Evolutionary conservation across 2,329 filamentous ascomycete genomes (phyloP), one percentile per base, ranked within the genome.

Genomic region (Basipetospora chlamydospora): DNA sequence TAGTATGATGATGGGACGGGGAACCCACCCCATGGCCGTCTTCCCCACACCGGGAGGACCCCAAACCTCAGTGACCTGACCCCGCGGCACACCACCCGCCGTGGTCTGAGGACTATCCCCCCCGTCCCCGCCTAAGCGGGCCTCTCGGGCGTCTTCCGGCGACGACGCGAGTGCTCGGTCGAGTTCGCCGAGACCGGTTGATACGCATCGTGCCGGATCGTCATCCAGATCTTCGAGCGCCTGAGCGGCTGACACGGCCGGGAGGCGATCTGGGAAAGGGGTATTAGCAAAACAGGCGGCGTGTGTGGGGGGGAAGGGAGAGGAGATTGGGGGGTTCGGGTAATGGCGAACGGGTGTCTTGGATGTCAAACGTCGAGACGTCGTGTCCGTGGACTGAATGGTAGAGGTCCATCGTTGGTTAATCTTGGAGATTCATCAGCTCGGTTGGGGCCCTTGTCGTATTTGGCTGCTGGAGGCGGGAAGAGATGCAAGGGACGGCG

Each of bases 21-120:
- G n/a, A n/a, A 59, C 73, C 59, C 64, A 88, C 81, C 78, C 81
- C 46, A 95, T 62, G 10, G 79, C 67, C 4, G 85, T 93, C 64
- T 93, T 95, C 21, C 87, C 88, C 18, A 73, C 73, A 2, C 86
- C 87, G 7, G 84, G 80, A 9, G 87, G 85, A 1, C 88, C 88
- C 70, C 83, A 93, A 34, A 94, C 61, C 56, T 96, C 88, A 3
- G 81, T 82, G 28, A 94, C 67, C 53, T 85, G 81, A 11, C 86
- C 84, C 39, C 77, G 73, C 41, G 69, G 69, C 33, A 93, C 63
- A 13, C 69, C 66, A 22, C 11, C 16, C 26, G 20, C 23, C 10
- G 28, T 21, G 8, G 17, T 10, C 20, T 30, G 21, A 22, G 37
- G 41, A 40, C 77, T 17, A n/a, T 28, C 18, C 13, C 25, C 30